A percentile compares a stretch with the other conserved stretches of the same genome.
Evolutionary conservation across 2,329 filamentous ascomycete species (phyloP).

Genomic region (Lomentospora prolificans): DNA sequence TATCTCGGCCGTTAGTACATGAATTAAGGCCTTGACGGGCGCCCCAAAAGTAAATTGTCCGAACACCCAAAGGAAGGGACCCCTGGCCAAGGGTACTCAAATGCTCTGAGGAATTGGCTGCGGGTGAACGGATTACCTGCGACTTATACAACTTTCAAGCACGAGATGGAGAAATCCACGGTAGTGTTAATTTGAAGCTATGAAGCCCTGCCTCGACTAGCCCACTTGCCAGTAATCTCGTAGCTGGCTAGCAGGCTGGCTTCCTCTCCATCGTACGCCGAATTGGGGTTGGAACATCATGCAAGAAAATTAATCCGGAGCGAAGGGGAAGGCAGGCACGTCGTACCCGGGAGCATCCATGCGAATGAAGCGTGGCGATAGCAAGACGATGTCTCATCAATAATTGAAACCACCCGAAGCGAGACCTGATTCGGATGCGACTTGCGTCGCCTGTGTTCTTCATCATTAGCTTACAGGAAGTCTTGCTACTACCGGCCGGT

Average conservation of each 20-base stretch:
- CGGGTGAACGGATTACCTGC: background rate
- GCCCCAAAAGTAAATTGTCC: slow-evolving; percentile 12
- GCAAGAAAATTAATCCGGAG: slow-evolving; percentile 2
- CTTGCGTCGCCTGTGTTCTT: background rate
- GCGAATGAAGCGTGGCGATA: background rate
- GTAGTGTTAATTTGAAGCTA: background rate
- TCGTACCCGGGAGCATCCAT: background rate
- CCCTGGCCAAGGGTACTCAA: slow-evolving; percentile 2
- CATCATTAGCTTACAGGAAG: background rate
- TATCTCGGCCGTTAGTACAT: slow-evolving; percentile 16
- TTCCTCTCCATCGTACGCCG: background rate
- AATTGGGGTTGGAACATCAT: background rate
- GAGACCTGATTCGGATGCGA: background rate
- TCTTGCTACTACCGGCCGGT: background rate
- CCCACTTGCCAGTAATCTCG: background rate
- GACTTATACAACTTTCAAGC: background rate
- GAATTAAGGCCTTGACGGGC: slow-evolving; percentile 11
- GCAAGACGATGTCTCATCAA: background rate
- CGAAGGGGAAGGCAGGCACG: background rate
- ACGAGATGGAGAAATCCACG: background rate
- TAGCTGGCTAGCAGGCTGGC: background rate
- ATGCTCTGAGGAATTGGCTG: background rate
- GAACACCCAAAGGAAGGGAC: slow-evolving; percentile 5
- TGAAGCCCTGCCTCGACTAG: too few relatives aligned
- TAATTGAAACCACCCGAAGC: background rate